These are phyloP conservation scores for Russula foetens DNA, from an alignment of 768 basidiomycete genomes.

Conservation along the genomic window DNA sequence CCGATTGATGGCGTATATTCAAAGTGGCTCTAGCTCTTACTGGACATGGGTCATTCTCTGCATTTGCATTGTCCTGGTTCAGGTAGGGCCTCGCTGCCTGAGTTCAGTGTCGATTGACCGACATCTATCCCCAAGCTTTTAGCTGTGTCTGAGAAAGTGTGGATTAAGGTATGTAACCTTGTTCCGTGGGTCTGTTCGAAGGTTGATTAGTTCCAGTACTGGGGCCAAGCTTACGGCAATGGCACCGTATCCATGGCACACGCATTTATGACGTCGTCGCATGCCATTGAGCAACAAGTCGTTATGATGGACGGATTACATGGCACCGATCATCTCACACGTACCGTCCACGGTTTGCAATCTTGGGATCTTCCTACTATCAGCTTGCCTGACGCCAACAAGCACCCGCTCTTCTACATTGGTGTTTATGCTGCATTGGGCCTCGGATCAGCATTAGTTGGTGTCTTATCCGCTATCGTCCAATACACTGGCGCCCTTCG, in stretches of 20 bases:
- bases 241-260: constrained; percentile 10
- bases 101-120: not conserved
- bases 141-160: constrained; percentile 54
- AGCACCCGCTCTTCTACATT: constrained; percentile 66
- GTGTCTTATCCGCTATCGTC: constrained; percentile 37
- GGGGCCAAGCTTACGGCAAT: constrained; percentile 56
- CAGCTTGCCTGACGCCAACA: constrained; percentile 39
- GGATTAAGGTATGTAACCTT: constrained; percentile 52
- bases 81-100: constrained; percentile 14
- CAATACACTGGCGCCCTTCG: constrained; percentile 54
- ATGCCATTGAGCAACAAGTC: constrained; percentile 24
- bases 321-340: constrained; percentile 21
- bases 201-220: constrained; percentile 24
- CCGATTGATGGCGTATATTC: not conserved
- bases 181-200: not conserved
- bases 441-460: constrained; percentile 38
- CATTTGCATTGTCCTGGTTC: constrained; percentile 38
- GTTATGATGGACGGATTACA: constrained; percentile 21
- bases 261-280: constrained; percentile 18
- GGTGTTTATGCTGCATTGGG: constrained; percentile 59
- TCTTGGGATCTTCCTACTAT: not conserved
- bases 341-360: constrained; percentile 15
- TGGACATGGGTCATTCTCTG: constrained; percentile 55
- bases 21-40: constrained; percentile 40
- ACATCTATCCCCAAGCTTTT: constrained; percentile 30